Evolutionary conservation across 225 moss, liverwort and hornwort genomes (phyloP).

Genomic region (Takakia lepidozioides): DNA sequence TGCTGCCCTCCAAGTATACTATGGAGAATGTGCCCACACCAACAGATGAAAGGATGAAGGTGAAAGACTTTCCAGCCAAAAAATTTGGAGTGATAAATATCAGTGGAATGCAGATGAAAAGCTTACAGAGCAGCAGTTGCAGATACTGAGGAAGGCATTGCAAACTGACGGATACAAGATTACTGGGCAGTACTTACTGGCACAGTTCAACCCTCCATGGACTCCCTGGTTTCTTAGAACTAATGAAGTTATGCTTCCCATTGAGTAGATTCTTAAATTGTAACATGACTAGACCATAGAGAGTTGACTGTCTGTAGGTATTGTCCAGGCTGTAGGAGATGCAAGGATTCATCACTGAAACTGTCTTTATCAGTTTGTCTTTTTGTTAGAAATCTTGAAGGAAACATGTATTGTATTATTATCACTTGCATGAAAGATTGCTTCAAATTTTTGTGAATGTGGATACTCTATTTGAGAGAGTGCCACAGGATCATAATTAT

Average conservation of each 20-base stretch:
- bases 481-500: too few relatives aligned
- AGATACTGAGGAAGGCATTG: conserved; percentile 39
- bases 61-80: conserved; percentile 62
- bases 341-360: too few relatives aligned
- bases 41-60: conserved; percentile 66
- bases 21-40: conserved; percentile 73
- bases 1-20: conserved; percentile 69
- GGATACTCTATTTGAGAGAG: too few relatives aligned
- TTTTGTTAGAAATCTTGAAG: too few relatives aligned
- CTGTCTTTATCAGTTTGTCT: too few relatives aligned
- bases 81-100: conserved; percentile 74
- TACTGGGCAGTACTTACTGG: conserved; percentile 57
- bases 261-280: conserved; percentile 27
- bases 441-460: too few relatives aligned
- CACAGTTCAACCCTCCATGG: conserved; percentile 92
- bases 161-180: conserved; percentile 62
- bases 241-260: conserved; percentile 87
- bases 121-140: conserved; percentile 49
- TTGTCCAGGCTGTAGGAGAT: too few relatives aligned
- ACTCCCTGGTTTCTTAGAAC: conserved; percentile 86
- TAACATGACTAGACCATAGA: too few relatives aligned
- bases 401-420: too few relatives aligned
- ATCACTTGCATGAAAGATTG: too few relatives aligned
- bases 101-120: conserved; percentile 45
- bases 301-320: too few relatives aligned